These are phyloP conservation scores for Nakaseomyces bracarensis DNA, from an alignment of 1,139 yeast genomes.

Conservation along the genomic window DNA sequence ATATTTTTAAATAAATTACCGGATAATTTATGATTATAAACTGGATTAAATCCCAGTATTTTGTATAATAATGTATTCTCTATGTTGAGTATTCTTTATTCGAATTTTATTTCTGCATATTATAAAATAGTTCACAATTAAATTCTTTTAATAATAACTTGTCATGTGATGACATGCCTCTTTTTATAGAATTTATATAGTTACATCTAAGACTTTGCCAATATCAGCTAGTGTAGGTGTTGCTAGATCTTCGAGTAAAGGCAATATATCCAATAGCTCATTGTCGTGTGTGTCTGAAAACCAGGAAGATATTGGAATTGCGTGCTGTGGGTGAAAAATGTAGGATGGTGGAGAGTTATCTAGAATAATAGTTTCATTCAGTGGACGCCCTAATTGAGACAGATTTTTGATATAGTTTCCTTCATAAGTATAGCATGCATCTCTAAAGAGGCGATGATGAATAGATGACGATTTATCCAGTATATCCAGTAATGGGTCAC, in stretches of 20 bases:
- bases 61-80: neutral
- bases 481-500: slow-evolving; percentile 87
- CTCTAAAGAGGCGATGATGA: slow-evolving; percentile 88
- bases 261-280: slow-evolving; percentile 82
- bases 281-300: slow-evolving; percentile 95
- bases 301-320: slow-evolving; percentile 95
- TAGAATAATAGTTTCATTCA: slow-evolving; percentile 73
- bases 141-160: no score
- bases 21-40: slow-evolving; percentile 2
- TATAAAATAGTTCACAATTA: neutral
- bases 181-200: slow-evolving; percentile 30
- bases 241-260: slow-evolving; percentile 79
- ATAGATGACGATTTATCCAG: slow-evolving; percentile 56
- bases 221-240: slow-evolving; percentile 63
- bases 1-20: neutral
- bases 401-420: slow-evolving; percentile 93
- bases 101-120: neutral
- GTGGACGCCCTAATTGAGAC: slow-evolving; percentile 86
- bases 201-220: slow-evolving; percentile 70
- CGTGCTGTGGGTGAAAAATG: slow-evolving; percentile 92
- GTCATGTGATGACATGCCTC: no score
- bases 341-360: slow-evolving; percentile 98
- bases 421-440: slow-evolving; percentile 66
- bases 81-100: slow-evolving; percentile 3
- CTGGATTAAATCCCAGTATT: neutral